Conservation (phyloP, 768 basidiomycete genomes). For the Leccinum uliginosum region DNA sequence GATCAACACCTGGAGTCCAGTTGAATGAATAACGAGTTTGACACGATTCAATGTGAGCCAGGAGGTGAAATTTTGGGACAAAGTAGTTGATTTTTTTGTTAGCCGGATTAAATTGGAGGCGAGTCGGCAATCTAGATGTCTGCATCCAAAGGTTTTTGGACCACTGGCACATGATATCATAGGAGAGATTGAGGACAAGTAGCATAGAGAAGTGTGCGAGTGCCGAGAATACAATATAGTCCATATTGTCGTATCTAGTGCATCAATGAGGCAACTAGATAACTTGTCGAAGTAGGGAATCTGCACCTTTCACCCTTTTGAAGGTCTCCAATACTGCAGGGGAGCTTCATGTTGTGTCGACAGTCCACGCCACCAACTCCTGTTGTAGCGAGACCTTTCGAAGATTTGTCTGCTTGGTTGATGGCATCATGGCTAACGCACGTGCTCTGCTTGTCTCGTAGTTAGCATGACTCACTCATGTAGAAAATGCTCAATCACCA, state of each 20-base stretch:
- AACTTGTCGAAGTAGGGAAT: too few species aligned
- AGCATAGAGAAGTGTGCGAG: not conserved
- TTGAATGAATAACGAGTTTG: not conserved
- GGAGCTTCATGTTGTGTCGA: not conserved
- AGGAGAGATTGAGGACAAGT: not conserved
- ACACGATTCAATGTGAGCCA: not conserved
- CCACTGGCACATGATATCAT: not conserved
- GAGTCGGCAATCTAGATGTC: not conserved
- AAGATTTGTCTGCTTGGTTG: not conserved
- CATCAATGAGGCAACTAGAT: too few species aligned
- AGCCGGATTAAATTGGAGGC: not conserved
- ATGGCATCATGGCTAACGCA: not conserved
- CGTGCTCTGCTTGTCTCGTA: not conserved
- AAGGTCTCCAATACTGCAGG: not conserved
- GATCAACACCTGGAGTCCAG: not conserved
- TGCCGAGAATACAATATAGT: not conserved
- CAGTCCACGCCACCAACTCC: not conserved
- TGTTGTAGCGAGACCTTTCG: not conserved
- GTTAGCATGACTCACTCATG: not conserved
- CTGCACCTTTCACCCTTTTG: not conserved
- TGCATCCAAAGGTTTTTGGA: not conserved
- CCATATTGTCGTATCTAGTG: not conserved
- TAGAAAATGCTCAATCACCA: not conserved
- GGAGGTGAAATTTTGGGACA: not conserved
- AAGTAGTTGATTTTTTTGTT: not conserved